Base-by-base conservation (phyloP, 805 yeast genomes). In the Blastobotrys americana region DNA sequence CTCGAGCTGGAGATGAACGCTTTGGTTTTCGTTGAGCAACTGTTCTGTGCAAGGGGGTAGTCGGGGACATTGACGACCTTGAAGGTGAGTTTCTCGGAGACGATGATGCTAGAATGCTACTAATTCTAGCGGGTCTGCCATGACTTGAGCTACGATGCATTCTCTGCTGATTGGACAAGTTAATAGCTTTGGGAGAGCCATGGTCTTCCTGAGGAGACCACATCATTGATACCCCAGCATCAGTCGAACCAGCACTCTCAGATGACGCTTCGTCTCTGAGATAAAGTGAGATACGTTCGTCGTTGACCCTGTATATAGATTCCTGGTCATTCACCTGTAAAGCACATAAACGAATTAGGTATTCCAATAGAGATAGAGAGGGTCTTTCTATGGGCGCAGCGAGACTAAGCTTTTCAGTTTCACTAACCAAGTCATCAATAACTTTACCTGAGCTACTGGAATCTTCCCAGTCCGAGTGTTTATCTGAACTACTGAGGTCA, bases 201-300 rank as follows among this genome's bases (percentile, higher is more conserved):
- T 16, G 37, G 20, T 34, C n/a, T 10, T 19, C 16, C 6, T 19
- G 37, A 34, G n/a, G 10, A 19, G 18, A 21, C 19, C 21, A 13
- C 13, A 17, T n/a, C 37, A 16, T 19, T 3, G 31, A 8, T 13
- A 13, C 31, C 13, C 10, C 8, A 13, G 31, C 13, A 8, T 25
- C 31, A 13, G 31, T 13, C 13, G 31, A 25, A 8, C 13, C 10
- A 13, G 10, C 31, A 13, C 31, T 13, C 10, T 25, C 31, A 8
- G 10, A 19, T 5, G 20, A 19, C 23, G 49, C 64, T 46, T 80
- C 85, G 52, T 83, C 85, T 38, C 74, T 70, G 16, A 84, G 61
- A 51, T 80, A 84, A 1, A 80, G 54, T 3, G 78, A 62, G 8
- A 84, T 63, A 27, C 81, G 70, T 57, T 84, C 90, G 56, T 84